Base-by-base conservation (phyloP, 2,329 filamentous ascomycete species). In the Ilyonectria sp. region DNA sequence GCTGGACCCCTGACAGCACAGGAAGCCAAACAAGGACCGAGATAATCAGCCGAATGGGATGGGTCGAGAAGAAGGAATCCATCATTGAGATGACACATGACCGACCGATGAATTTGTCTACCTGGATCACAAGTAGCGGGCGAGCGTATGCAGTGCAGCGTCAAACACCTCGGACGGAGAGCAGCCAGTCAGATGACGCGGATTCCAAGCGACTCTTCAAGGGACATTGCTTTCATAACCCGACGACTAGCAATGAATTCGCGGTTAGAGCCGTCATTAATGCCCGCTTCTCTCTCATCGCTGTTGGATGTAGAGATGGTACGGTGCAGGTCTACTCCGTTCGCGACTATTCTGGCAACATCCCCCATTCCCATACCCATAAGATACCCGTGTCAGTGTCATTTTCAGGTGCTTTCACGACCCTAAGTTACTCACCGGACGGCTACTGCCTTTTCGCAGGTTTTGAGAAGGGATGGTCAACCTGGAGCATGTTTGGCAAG, bases 401-500 rank as follows among this genome's bases (percentile, higher is more conserved):
- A 19, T 87, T 89, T 17, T 91, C 94, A 1, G 96, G 96, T 0
- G 80, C 82, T 13, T 83, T 98, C 58, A 94, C 89, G 2, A 92
- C 91, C 33, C 81, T 99, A 71, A 90, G 84, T 67, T 99, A 97
- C 83, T 98, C 96, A 1, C 94, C 95, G 0, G 96, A 99, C 79
- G 96, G 96, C 19, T 98, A 98, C 79, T 97, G 95, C 79, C 87
- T 99, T 9, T 98, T 99, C 80, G 94, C 93, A 49, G 96, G 95
- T 1, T 98, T 95, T 77, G 92, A 96, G 75, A 91, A 92, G 65
- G 97, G 96, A 1, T 99, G 96, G 96, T 92, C 93, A 5, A 95
- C 91, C 53, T 99, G 95, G 95, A 98, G 95, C 79, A 96, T 98
- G 43, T 99, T 97, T 80, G 96, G 96, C 37, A 98, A 97, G 80